Conservation (phyloP, 768 basidiomycete genomes). For the Gloeophyllum trabeum region DNA sequence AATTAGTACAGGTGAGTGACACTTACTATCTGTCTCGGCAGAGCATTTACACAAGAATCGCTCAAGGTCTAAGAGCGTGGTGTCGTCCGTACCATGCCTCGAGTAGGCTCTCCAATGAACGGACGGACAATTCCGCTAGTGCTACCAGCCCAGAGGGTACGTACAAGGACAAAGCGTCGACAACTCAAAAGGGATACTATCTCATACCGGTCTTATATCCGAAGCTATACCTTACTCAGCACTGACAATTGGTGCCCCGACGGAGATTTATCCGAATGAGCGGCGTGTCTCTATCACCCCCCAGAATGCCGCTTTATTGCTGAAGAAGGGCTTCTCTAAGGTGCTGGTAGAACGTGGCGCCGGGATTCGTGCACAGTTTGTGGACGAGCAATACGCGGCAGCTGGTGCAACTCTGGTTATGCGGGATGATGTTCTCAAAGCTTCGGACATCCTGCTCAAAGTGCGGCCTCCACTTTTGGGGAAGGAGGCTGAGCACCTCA, state of each 20-base stretch:
- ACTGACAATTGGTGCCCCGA: constrained; percentile 66
- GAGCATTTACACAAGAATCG: too few relatives aligned
- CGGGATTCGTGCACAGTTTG: constrained; percentile 64
- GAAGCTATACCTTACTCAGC: constrained; percentile 61
- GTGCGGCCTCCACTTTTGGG: constrained; percentile 64
- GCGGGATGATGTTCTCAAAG: constrained; percentile 53
- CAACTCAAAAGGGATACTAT: too few relatives aligned
- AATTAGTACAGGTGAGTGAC: too few relatives aligned
- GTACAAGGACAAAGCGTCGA: too few relatives aligned
- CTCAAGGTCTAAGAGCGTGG: too few relatives aligned
- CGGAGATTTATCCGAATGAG: constrained; percentile 69
- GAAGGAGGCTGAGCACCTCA: constrained; percentile 45
- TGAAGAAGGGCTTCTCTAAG: constrained; percentile 72
- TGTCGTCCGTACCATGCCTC: too few relatives aligned
- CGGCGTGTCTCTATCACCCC: constrained; percentile 76
- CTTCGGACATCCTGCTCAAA: constrained; percentile 75
- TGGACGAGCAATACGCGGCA: constrained; percentile 67
- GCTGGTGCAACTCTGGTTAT: constrained; percentile 77
- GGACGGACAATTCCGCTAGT: too few relatives aligned
- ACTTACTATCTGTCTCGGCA: too few relatives aligned
- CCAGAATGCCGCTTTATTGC: constrained; percentile 58
- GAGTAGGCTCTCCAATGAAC: too few relatives aligned
- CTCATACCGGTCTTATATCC: too few relatives aligned
- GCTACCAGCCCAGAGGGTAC: too few relatives aligned
- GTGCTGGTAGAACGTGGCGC: constrained; percentile 68